A percentile compares a stretch with the other conserved stretches of the same genome.
These are phyloP conservation scores for Carex cristatella DNA, from an alignment of 176 grass and related monocot species.

Conservation along the genomic window DNA sequence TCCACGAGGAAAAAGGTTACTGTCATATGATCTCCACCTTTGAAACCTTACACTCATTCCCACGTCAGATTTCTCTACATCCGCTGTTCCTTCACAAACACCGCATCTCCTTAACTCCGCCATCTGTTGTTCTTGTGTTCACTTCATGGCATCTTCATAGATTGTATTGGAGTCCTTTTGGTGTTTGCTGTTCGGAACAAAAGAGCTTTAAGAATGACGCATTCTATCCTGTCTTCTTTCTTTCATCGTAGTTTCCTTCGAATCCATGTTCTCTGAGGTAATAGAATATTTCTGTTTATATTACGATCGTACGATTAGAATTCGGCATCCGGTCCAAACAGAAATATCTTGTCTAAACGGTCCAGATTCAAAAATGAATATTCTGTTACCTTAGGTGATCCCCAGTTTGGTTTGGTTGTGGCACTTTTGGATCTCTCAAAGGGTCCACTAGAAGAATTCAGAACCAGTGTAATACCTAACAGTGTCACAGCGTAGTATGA, in stretches of 20 bases:
- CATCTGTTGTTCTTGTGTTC: rapidly evolving
- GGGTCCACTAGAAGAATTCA: background rate
- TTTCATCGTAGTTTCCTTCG: background rate
- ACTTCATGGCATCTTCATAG: background rate
- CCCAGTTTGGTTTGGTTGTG: no score
- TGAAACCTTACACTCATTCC: background rate
- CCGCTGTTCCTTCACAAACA: background rate
- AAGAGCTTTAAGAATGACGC: background rate
- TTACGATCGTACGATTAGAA: no score
- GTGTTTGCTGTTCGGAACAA: background rate
- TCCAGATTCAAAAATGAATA: no score
- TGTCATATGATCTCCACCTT: constrained; percentile 24
- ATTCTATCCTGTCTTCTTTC: background rate
- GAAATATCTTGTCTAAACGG: no score
- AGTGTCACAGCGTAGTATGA: no score
- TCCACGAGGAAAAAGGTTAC: constrained; percentile 18
- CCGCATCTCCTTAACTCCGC: background rate
- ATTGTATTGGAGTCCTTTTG: background rate
- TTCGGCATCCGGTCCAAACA: no score
- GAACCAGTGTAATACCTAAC: no score
- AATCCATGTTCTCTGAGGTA: no score
- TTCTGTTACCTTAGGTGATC: no score
- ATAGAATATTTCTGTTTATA: no score
- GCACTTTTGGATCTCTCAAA: background rate
- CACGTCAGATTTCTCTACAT: constrained; percentile 10